Evolutionary conservation across 805 yeast species (phyloP).

Genomic region (Metahyphopichia silvanorum): DNA sequence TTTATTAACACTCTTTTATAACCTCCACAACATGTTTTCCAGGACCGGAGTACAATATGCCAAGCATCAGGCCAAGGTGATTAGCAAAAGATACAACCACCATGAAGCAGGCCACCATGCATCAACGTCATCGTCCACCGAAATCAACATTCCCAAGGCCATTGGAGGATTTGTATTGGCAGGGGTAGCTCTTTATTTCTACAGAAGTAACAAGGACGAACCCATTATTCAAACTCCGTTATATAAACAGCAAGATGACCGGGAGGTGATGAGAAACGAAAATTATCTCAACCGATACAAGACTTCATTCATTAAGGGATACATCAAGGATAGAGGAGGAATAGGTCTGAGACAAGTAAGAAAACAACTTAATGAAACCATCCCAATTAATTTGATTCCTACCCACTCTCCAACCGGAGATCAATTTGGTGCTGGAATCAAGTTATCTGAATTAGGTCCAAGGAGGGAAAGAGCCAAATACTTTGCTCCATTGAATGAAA

Average conservation of each 20-base stretch:
- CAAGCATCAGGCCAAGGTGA: neutral
- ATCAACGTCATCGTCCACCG: slow-evolving; percentile 17
- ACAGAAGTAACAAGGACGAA: slow-evolving; percentile 30
- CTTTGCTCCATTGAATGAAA: slow-evolving; percentile 32
- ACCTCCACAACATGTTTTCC: too few relatives aligned
- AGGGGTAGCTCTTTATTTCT: slow-evolving; percentile 27
- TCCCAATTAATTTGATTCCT: slow-evolving; percentile 33
- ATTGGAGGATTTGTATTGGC: slow-evolving; percentile 39
- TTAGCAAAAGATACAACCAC: slow-evolving; percentile 16
- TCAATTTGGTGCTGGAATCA: slow-evolving; percentile 44
- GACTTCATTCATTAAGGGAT: slow-evolving; percentile 38
- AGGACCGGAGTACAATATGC: slow-evolving; percentile 1
- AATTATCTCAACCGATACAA: slow-evolving; percentile 37
- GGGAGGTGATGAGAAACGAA: slow-evolving; percentile 32
- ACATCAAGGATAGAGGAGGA: slow-evolving; percentile 44
- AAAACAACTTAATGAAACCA: slow-evolving; percentile 26
- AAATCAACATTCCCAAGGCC: slow-evolving; percentile 38
- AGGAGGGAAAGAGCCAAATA: slow-evolving; percentile 40
- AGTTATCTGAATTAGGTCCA: slow-evolving; percentile 41
- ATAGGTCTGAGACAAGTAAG: slow-evolving; percentile 41
- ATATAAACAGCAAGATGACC: slow-evolving; percentile 31
- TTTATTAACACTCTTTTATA: too few relatives aligned
- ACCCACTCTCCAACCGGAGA: slow-evolving; percentile 38
- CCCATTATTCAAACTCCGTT: slow-evolving; percentile 37
- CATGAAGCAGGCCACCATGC: slow-evolving; percentile 5